Percentiles rank a stretch among this genome's conserved stretches.
These are phyloP conservation scores for Colletotrichum tropicicola DNA, from an alignment of 2,329 filamentous ascomycete genomes.

Conservation along the genomic window DNA sequence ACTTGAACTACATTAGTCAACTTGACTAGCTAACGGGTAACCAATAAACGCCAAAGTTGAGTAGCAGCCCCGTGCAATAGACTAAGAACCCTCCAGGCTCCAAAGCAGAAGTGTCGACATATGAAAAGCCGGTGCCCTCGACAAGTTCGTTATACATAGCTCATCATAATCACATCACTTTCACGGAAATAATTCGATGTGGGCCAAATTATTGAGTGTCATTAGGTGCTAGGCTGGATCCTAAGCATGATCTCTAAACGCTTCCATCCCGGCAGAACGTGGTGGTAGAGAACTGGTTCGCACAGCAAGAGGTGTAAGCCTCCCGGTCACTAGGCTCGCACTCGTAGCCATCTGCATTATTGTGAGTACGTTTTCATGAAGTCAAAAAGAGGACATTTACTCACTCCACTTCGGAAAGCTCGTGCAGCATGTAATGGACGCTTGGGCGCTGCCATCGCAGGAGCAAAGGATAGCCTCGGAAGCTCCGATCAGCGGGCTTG, in stretches of 20 bases:
- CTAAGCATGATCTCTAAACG: background rate
- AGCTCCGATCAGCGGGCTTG: conserved; percentile 2
- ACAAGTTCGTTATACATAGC: too few relatives aligned
- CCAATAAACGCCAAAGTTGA: too few relatives aligned
- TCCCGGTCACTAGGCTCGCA: background rate
- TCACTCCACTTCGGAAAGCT: background rate
- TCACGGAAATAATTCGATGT: too few relatives aligned
- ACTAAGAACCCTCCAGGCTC: too few relatives aligned
- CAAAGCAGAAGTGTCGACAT: too few relatives aligned
- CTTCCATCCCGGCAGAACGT: conserved; percentile 2
- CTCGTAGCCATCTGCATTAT: background rate
- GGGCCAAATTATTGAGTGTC: too few relatives aligned
- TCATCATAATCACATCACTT: too few relatives aligned
- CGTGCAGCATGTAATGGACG: conserved; percentile 1
- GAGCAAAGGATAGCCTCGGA: conserved; percentile 2
- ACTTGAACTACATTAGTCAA: too few relatives aligned
- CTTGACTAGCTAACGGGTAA: too few relatives aligned
- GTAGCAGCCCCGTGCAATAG: too few relatives aligned
- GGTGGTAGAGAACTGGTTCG: background rate
- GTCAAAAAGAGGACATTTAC: background rate
- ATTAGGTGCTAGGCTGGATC: too few relatives aligned
- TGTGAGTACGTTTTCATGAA: background rate
- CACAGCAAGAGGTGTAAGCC: background rate
- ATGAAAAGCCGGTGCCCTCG: too few relatives aligned
- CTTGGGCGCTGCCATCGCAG: background rate